Conservation (phyloP, 352 stramenopile genomes). For the Phytopythium cucurbitacearum region DNA sequence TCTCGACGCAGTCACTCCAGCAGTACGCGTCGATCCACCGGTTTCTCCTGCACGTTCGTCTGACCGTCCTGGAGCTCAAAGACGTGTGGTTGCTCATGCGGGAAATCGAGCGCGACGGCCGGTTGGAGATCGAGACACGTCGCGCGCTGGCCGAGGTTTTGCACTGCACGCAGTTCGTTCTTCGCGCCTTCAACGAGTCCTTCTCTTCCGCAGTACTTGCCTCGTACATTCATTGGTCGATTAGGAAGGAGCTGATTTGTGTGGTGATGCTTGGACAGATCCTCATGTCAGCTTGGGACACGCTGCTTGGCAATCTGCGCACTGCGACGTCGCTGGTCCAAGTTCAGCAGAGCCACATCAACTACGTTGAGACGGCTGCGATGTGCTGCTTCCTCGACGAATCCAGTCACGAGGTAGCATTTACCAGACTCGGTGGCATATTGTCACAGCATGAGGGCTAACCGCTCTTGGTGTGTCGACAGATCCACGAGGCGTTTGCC, state of each 20-base stretch:
- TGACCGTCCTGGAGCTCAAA: conserved; percentile 40
- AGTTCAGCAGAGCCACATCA: conserved; percentile 29
- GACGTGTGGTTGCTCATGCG: conserved; percentile 34
- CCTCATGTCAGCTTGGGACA: conserved; percentile 31
- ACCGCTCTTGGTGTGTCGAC: not conserved
- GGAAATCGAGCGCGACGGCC: conserved; percentile 12
- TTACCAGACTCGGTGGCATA: not conserved
- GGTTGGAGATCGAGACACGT: conserved; percentile 14
- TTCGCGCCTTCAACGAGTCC: conserved; percentile 41
- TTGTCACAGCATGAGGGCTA: not conserved
- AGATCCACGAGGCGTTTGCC: conserved; percentile 31
- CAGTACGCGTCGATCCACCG: conserved; percentile 38
- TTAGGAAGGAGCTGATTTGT: not conserved
- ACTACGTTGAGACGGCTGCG: conserved; percentile 24
- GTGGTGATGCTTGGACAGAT: conserved; percentile 16
- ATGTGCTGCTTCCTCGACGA: conserved; percentile 42
- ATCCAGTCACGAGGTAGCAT: conserved; percentile 15
- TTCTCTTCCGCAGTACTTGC: conserved; percentile 34
- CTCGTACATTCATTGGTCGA: not conserved
- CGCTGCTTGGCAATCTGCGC: conserved; percentile 14
- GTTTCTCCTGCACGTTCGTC: conserved; percentile 36
- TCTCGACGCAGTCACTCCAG: conserved; percentile 27
- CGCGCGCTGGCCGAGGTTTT: conserved; percentile 19
- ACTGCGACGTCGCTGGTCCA: conserved; percentile 20
- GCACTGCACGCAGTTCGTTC: conserved; percentile 35